Base-by-base conservation (phyloP, 495 filamentous ascomycete genomes). In the Aspergillus kassunensis region DNA sequence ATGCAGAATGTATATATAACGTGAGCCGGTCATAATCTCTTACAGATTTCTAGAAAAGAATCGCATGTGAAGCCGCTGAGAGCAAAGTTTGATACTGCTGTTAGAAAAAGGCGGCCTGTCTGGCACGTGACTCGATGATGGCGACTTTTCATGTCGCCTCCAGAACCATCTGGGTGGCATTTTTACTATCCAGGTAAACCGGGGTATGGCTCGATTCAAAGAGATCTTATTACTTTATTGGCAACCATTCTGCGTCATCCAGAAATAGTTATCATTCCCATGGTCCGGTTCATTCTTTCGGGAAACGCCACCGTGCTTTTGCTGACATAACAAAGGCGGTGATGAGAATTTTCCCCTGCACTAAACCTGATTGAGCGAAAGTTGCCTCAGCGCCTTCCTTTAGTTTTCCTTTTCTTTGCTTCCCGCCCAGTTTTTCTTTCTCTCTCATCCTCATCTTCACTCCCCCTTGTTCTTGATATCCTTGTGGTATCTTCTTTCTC, bases 401-500 rank as follows among this genome's bases (percentile, higher is more conserved):
- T 40, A 57, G 50, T 50, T 42, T 54, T 43, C 23, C 43, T 43
- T 51, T 51, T 57, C 36, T 43, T 49, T 46, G 15, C 45, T 44
- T 49, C 41, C 49, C 47, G 30, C 40, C 34, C 42, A 29, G 29
- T 41, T 30, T 54, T 55, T 36, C 33, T 54, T 47, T 45, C 53
- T 54, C 45, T 37, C 29, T 55, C 44, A 35, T 62, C 49, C 46
- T 52, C 49, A 42, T 58, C 55, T 55, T 58, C 48, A 52, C 44
- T 36, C 27, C 35, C 63, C 56, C 56, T 47, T 57, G 57, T 56
- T 61, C 59, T 53, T 59, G 42, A 31, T 60, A 61, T 63, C 56
- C 59, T 29, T 29, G 21, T 16, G 40, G 16, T 43, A 43, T 59
- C 53, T 44, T 49, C 44, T 53, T 47, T 53, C 42, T 36, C 47